Evolutionary conservation across 352 stramenopile species (phyloP).

Genomic region (Phytopythium chamaehyphon): DNA sequence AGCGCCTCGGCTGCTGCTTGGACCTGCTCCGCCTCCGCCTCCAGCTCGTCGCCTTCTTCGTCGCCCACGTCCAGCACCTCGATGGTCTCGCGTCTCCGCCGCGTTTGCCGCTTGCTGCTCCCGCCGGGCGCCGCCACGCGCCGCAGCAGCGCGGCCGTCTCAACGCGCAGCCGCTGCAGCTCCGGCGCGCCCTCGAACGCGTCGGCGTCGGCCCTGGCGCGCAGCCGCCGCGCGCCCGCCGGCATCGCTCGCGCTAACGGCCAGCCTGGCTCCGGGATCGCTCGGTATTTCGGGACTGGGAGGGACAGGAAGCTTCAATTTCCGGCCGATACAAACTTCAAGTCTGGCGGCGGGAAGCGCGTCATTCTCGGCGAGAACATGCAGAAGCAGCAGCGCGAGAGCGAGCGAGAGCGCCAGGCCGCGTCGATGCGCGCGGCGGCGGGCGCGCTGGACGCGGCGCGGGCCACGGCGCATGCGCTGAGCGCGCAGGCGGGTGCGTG

Average conservation of each 20-base stretch:
- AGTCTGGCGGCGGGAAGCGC: too few relatives aligned
- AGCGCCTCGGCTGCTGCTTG: too few relatives aligned
- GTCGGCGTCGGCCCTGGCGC: too few relatives aligned
- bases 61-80: conserved; percentile 60
- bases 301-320: too few relatives aligned
- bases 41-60: conserved; percentile 4
- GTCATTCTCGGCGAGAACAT: too few relatives aligned
- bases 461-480: conserved; percentile 51
- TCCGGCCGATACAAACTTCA: too few relatives aligned
- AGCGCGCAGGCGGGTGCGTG: conserved; percentile 54
- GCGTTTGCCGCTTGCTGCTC: neutral
- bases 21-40: neutral
- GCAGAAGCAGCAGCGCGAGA: conserved; percentile 4
- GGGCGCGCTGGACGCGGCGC: conserved; percentile 44
- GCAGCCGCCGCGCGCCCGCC: too few relatives aligned
- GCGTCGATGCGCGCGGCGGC: conserved; percentile 51
- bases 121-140: conserved; percentile 45
- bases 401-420: conserved; percentile 28
- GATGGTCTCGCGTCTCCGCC: conserved; percentile 43
- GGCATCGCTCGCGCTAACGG: too few relatives aligned
- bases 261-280: too few relatives aligned
- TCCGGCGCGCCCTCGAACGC: conserved; percentile 42
- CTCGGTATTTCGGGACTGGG: too few relatives aligned
- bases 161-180: conserved; percentile 53
- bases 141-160: conserved; percentile 53